Evolutionary conservation across 2,329 filamentous ascomycete genomes (phyloP).

Genomic region (Sclerotinia minor): DNA sequence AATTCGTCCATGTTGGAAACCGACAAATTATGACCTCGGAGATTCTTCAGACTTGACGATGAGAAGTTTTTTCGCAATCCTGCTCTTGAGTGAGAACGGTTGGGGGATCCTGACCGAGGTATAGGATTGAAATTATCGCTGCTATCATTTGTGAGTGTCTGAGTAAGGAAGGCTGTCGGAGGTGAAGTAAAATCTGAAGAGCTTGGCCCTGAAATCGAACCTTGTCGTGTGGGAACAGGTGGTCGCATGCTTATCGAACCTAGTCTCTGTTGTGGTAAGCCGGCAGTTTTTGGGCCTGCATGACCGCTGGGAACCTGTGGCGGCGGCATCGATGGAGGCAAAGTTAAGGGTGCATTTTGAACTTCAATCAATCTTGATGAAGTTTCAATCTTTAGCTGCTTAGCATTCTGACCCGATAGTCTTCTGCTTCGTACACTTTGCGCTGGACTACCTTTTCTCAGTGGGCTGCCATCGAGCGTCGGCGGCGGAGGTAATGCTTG

Average conservation of each 20-base stretch:
- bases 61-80: slow-evolving; percentile 67
- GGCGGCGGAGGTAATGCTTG: slow-evolving; percentile 43
- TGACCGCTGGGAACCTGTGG: slow-evolving; percentile 31
- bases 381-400: slow-evolving; percentile 89
- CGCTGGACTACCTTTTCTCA: slow-evolving; percentile 40
- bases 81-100: slow-evolving; percentile 47
- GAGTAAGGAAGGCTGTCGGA: slow-evolving; percentile 41
- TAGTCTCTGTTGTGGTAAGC: slow-evolving; percentile 32
- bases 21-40: slow-evolving; percentile 75
- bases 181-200: slow-evolving; percentile 37
- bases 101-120: slow-evolving; percentile 54
- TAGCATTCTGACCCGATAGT: slow-evolving; percentile 76
- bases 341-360: slow-evolving; percentile 29
- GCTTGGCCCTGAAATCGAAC: slow-evolving; percentile 38
- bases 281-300: slow-evolving; percentile 38
- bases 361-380: slow-evolving; percentile 29
- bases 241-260: slow-evolving; percentile 28
- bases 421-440: slow-evolving; percentile 70
- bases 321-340: slow-evolving; percentile 37
- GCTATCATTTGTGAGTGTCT: slow-evolving; percentile 36
- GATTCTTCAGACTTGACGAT: slow-evolving; percentile 67
- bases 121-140: slow-evolving; percentile 41
- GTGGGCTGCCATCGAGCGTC: slow-evolving; percentile 35
- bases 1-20: slow-evolving; percentile 56
- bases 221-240: slow-evolving; percentile 34